A percentile compares a stretch with the other conserved stretches of the same genome.
phyloP scores from a whole-genome alignment of 306 rosid species.

The Begonia masoniana region DNA sequence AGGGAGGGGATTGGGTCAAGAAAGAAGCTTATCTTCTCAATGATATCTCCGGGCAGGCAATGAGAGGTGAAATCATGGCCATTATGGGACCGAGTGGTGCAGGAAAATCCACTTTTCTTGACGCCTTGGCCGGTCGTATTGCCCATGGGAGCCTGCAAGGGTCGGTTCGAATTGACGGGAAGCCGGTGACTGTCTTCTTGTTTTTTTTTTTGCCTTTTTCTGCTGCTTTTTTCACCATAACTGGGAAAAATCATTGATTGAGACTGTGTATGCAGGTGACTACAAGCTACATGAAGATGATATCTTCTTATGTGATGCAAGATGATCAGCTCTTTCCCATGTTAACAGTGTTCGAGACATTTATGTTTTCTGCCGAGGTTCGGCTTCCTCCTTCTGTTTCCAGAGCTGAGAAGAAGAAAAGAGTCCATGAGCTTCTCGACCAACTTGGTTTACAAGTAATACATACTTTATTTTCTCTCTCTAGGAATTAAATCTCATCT shows the following conservation, averaged over 20 bases:
- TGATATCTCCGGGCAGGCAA: slow-evolving; percentile 74
- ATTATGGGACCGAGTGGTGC: slow-evolving; percentile 97
- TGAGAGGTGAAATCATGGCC: slow-evolving; percentile 67
- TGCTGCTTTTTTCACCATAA: too few relatives aligned
- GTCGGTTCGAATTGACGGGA: slow-evolving; percentile 65
- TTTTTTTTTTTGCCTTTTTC: too few relatives aligned
- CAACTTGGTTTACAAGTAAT: slow-evolving; percentile 68
- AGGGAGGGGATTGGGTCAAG: slow-evolving; percentile 61
- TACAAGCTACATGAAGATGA: slow-evolving; percentile 82
- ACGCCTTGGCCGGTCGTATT: slow-evolving; percentile 75
- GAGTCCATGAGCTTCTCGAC: slow-evolving; percentile 61
- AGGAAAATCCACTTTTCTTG: slow-evolving; percentile 92
- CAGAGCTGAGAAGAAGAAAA: slow-evolving; percentile 42
- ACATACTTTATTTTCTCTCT: not conserved
- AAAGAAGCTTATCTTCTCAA: slow-evolving; percentile 64
- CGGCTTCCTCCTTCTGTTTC: slow-evolving; percentile 79
- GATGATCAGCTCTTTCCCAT: slow-evolving; percentile 79
- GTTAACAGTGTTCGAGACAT: slow-evolving; percentile 78
- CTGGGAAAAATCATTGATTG: too few relatives aligned
- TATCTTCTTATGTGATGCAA: slow-evolving; percentile 96
- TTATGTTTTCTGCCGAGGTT: slow-evolving; percentile 86
- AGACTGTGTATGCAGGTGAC: slow-evolving; percentile 36
- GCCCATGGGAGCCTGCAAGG: slow-evolving; percentile 79
- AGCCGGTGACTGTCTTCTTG: slow-evolving; percentile 15
- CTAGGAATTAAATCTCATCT: not conserved